Conservation (phyloP, 208 protist species). For the Trypanosoma melophagium region DNA sequence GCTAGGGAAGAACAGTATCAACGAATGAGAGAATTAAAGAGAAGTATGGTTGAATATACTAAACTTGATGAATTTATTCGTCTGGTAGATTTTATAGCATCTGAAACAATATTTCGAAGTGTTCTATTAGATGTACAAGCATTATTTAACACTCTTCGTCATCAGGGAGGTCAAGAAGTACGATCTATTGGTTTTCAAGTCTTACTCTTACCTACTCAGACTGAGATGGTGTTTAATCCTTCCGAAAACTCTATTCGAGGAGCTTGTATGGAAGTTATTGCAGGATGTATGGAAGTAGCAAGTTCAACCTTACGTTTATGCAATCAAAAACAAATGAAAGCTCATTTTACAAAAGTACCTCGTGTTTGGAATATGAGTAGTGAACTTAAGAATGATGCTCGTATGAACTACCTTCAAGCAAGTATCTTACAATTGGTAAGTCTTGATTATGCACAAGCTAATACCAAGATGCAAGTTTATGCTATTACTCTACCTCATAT, state of each 20-base stretch:
- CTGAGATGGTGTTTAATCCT: slow-evolving; percentile 77
- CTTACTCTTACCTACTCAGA: slow-evolving; percentile 64
- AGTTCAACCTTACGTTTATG: slow-evolving; percentile 59
- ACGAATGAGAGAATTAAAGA: slow-evolving; percentile 86
- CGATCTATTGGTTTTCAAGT: slow-evolving; percentile 89
- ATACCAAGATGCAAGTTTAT: slow-evolving; percentile 79
- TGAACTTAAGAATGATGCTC: slow-evolving; percentile 64
- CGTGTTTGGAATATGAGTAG: slow-evolving; percentile 73
- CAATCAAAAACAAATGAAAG: slow-evolving; percentile 80
- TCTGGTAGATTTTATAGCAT: slow-evolving; percentile 83
- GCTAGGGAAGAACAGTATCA: slow-evolving; percentile 80
- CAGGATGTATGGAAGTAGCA: slow-evolving; percentile 66
- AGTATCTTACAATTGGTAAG: slow-evolving; percentile 65
- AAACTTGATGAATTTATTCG: slow-evolving; percentile 90
- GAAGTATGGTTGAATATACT: slow-evolving; percentile 90
- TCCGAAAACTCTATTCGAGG: slow-evolving; percentile 50
- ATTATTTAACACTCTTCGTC: slow-evolving; percentile 71
- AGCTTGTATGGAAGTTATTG: slow-evolving; percentile 65
- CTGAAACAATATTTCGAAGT: slow-evolving; percentile 82
- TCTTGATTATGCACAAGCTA: slow-evolving; percentile 81
- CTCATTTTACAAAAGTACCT: slow-evolving; percentile 73
- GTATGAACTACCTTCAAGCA: slow-evolving; percentile 57
- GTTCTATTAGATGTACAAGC: slow-evolving; percentile 61
- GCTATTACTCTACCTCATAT: slow-evolving; percentile 78
- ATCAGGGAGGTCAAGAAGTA: slow-evolving; percentile 63